Base-by-base conservation (phyloP, 352 stramenopile genomes). In the Phytophthora litchii region DNA sequence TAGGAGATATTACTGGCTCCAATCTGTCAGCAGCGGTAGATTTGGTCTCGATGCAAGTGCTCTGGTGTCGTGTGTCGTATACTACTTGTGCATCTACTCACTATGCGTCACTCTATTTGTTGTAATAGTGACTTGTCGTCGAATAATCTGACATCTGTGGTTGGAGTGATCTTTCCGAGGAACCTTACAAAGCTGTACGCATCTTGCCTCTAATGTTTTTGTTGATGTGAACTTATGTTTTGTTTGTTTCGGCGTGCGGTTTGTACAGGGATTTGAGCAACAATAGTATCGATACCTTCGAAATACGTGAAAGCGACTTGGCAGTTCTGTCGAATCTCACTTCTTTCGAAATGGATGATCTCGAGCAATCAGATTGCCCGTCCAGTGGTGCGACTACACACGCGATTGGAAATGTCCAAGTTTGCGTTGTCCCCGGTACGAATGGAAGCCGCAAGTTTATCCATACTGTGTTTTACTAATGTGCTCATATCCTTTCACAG, bases 351-450 rank as follows among this genome's bases (percentile, higher is more conserved):
- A 72, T 73, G 54, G 58, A 78, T 34, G 46, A 57, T 32, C 40
- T 73, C 5, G 21, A 57, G 49, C 64, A 68, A 44, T 37, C 54
- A 2, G 37, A 38, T 21, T 76, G 70, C 19, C 58, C 70, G 9
- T 72, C 44, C 16, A 66, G 58, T 37, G 50, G 60, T 11, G 66
- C 66, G 5, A 61, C 42, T 9, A 64, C 47, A 34, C 36, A 67
- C 56, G 60, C 9, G 4, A 60, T 78, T 44, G 46, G 40, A 37
- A 67, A 72, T 17, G 43, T 60, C 6, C 40, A 72, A 20, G 46
- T 78, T 21, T 78, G 70, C 34, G 60, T 78, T 29, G 43, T 75
- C 16, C 65, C 69, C n/a, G 64, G 65, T 75, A 59, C 45, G 43
- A 45, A 31, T 5, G 9, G 19, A 36, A 29, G 0, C 11, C 17